Conservation (phyloP, 768 basidiomycete species). For the Leucocoprinus birnbaumii region DNA sequence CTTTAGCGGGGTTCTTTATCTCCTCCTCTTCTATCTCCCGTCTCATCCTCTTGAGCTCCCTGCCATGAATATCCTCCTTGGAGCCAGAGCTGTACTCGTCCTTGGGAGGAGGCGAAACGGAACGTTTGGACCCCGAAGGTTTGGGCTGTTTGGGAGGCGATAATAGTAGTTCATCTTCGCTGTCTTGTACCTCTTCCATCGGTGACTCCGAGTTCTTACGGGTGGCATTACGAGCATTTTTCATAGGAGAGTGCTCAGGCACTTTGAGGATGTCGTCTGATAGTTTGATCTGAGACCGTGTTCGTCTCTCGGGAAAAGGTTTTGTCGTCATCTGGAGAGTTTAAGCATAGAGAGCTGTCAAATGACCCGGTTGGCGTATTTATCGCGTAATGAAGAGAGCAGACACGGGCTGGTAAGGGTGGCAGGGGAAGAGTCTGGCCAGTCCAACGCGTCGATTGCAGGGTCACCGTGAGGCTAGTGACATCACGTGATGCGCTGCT, state of each 20-base stretch:
- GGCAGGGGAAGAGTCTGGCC: not conserved
- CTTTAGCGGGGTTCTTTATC: conserved; percentile 10
- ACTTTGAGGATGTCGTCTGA: conserved; percentile 44
- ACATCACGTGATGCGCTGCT: conserved; percentile 7
- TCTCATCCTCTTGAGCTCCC: conserved; percentile 35
- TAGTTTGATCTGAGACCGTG: conserved; percentile 50
- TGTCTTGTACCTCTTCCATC: conserved; percentile 24
- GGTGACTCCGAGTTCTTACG: conserved; percentile 23
- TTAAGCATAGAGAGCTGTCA: not conserved
- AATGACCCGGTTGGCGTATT: not conserved
- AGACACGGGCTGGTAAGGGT: not conserved
- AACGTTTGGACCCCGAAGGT: conserved; percentile 28
- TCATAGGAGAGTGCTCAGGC: conserved; percentile 49
- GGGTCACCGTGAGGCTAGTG: not conserved
- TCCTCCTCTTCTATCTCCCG: conserved; percentile 21
- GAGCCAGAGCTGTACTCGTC: conserved; percentile 28
- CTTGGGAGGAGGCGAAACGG: conserved; percentile 32
- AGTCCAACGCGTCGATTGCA: conserved; percentile 9
- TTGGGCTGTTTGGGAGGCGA: conserved; percentile 35
- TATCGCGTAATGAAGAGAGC: not conserved
- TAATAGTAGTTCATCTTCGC: conserved; percentile 46
- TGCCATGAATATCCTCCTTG: conserved; percentile 20
- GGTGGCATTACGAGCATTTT: conserved; percentile 40
- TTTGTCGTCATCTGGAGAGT: conserved; percentile 2
- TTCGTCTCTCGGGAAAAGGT: conserved; percentile 17